Conservation (phyloP, 176 grass and related monocot species). For the Hordeum vulgare region DNA sequence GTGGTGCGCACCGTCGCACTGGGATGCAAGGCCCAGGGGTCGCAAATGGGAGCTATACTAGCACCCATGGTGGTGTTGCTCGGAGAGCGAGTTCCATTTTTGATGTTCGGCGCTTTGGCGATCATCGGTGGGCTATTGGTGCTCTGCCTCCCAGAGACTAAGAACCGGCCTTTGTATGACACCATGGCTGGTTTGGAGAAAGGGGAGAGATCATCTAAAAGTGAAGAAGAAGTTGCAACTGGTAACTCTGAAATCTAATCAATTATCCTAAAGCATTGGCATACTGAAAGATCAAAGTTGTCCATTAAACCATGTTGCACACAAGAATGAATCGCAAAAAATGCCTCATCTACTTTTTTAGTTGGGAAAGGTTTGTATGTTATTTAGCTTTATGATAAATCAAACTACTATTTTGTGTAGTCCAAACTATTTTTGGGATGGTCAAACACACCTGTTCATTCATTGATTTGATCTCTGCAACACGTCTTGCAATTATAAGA, state of each 20-base stretch:
- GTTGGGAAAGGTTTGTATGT: too few relatives aligned
- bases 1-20: slow-evolving; percentile 65
- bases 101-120: slow-evolving; percentile 55
- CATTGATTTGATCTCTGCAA: too few relatives aligned
- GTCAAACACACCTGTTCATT: too few relatives aligned
- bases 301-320: too few relatives aligned
- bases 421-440: too few relatives aligned
- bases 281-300: too few relatives aligned
- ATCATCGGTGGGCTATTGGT: slow-evolving; percentile 47
- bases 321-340: too few relatives aligned
- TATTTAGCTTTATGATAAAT: too few relatives aligned
- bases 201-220: slow-evolving; percentile 33
- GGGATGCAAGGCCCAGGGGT: slow-evolving; percentile 46
- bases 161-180: slow-evolving; percentile 70
- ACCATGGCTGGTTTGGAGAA: slow-evolving; percentile 75
- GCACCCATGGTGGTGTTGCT: slow-evolving; percentile 75
- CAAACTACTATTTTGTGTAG: too few relatives aligned
- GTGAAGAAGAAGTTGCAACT: not conserved
- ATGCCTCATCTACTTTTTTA: too few relatives aligned
- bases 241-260: not conserved
- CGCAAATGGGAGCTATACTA: slow-evolving; percentile 67
- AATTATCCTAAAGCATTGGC: not conserved
- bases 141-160: slow-evolving; percentile 69
- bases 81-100: slow-evolving; percentile 55
- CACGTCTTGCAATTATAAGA: too few relatives aligned